phyloP scores from a whole-genome alignment of 805 yeast genomes.

The Metschnikowia hibisci region DNA sequence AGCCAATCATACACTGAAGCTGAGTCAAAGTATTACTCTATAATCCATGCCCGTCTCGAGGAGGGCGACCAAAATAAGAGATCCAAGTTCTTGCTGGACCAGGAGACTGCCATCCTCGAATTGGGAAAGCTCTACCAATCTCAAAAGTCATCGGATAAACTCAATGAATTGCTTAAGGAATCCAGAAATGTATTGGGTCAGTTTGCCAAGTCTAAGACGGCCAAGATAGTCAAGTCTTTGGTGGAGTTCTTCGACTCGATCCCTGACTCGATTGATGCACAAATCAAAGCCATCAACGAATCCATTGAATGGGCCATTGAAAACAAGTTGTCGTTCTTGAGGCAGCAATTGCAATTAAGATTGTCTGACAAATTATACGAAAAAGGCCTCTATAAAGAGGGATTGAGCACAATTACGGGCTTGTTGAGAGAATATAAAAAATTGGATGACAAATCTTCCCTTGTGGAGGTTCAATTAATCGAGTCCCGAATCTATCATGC shows the following conservation, averaged over 20 bases:
- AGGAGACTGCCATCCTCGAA: slow-evolving; percentile 68
- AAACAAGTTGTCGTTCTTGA: slow-evolving; percentile 80
- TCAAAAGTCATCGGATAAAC: slow-evolving; percentile 44
- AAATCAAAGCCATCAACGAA: slow-evolving; percentile 69
- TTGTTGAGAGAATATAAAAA: slow-evolving; percentile 84
- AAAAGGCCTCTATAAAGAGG: slow-evolving; percentile 60
- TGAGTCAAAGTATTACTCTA: slow-evolving; percentile 52
- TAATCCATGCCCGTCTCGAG: slow-evolving; percentile 32
- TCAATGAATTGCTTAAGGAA: slow-evolving; percentile 58
- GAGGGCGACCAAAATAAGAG: slow-evolving; percentile 22
- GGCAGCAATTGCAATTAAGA: slow-evolving; percentile 84
- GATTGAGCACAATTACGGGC: slow-evolving; percentile 66
- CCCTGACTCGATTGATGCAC: slow-evolving; percentile 61
- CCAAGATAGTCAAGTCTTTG: slow-evolving; percentile 78
- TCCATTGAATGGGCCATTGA: slow-evolving; percentile 83
- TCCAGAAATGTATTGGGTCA: slow-evolving; percentile 70
- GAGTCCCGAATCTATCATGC: slow-evolving; percentile 91
- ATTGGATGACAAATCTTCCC: slow-evolving; percentile 90
- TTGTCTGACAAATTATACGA: slow-evolving; percentile 71
- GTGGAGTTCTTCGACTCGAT: slow-evolving; percentile 72
- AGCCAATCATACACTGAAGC: slow-evolving; percentile 52
- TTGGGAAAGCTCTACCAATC: slow-evolving; percentile 68
- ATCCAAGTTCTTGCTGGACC: slow-evolving; percentile 32
- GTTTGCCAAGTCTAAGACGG: slow-evolving; percentile 91
- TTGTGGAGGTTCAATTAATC: slow-evolving; percentile 91